These are phyloP conservation scores for Apiospora saccharicola DNA, from an alignment of 2,329 filamentous ascomycete genomes.

Conservation along the genomic window DNA sequence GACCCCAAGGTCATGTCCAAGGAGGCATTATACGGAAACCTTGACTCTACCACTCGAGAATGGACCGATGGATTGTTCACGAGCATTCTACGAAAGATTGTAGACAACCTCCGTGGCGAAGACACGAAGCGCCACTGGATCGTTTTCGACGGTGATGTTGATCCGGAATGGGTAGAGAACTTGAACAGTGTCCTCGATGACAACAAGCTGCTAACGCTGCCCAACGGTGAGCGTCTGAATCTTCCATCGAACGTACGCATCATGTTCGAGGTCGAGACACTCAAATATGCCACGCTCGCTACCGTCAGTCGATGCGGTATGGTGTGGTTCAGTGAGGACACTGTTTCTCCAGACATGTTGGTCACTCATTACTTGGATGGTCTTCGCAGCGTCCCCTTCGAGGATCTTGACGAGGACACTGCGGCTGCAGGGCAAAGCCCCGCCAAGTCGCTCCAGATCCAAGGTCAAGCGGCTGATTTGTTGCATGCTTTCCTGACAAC, in stretches of 20 bases:
- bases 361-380: slow-evolving; percentile 88
- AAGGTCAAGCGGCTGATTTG: slow-evolving; percentile 80
- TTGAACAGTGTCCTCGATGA: slow-evolving; percentile 99
- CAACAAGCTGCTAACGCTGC: slow-evolving; percentile 96
- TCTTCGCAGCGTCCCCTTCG: slow-evolving; percentile 83
- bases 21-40: slow-evolving; percentile 92
- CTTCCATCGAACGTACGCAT: slow-evolving; percentile 94
- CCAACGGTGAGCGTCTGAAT: slow-evolving; percentile 97
- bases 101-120: slow-evolving; percentile 97
- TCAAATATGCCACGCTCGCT: slow-evolving; percentile 96
- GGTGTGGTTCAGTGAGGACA: slow-evolving; percentile 99
- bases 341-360: slow-evolving; percentile 92
- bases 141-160: slow-evolving; percentile 98
- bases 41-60: slow-evolving; percentile 96
- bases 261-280: slow-evolving; percentile 99
- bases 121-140: slow-evolving; percentile 99
- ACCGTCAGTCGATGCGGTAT: slow-evolving; percentile 99
- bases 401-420: slow-evolving; percentile 94
- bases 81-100: slow-evolving; percentile 96
- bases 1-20: slow-evolving; percentile 99
- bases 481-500: slow-evolving; percentile 77
- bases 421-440: slow-evolving; percentile 78
- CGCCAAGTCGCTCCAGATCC: slow-evolving; percentile 79
- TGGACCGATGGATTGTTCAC: slow-evolving; percentile 99
- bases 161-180: slow-evolving; percentile 99